These are phyloP conservation scores for Tolypocladium ophioglossoides DNA, from an alignment of 2,329 filamentous ascomycete species.

Conservation along the genomic window DNA sequence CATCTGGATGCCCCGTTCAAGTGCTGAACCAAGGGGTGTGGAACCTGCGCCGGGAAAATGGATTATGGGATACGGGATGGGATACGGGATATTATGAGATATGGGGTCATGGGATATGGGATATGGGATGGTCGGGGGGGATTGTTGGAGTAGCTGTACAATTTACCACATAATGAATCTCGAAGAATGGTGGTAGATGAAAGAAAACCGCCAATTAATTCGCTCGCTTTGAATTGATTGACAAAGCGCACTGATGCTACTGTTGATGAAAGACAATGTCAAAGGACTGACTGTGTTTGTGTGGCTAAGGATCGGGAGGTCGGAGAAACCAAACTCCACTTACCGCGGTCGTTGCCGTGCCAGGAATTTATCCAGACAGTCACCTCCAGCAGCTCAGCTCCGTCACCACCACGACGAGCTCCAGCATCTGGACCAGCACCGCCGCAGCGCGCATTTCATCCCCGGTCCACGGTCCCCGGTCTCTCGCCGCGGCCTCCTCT, in stretches of 20 bases:
- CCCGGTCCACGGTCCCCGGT: neutral
- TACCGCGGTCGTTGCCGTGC: slow-evolving; percentile 1
- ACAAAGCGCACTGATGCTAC: neutral
- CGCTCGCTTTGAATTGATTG: neutral
- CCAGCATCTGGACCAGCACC: neutral
- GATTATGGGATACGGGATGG: neutral
- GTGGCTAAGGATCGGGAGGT: neutral
- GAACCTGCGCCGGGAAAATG: too few relatives aligned
- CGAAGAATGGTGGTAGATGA: neutral
- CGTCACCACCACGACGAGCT: neutral
- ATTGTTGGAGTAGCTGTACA: neutral
- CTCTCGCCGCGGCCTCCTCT: neutral
- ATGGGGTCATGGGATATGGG: neutral
- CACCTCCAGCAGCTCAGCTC: neutral
- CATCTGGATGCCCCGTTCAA: neutral
- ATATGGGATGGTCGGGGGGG: neutral
- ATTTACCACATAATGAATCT: neutral
- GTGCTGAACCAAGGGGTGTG: neutral
- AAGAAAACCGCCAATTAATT: neutral
- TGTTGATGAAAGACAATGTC: neutral
- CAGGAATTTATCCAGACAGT: slow-evolving; percentile 1
- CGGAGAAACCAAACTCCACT: slow-evolving; percentile 1
- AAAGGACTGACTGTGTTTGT: too few relatives aligned
- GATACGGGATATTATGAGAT: neutral
- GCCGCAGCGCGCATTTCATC: neutral